Evolutionary conservation across 345 rosid species (phyloP).

Genomic region (Cochlearia excelsa): DNA sequence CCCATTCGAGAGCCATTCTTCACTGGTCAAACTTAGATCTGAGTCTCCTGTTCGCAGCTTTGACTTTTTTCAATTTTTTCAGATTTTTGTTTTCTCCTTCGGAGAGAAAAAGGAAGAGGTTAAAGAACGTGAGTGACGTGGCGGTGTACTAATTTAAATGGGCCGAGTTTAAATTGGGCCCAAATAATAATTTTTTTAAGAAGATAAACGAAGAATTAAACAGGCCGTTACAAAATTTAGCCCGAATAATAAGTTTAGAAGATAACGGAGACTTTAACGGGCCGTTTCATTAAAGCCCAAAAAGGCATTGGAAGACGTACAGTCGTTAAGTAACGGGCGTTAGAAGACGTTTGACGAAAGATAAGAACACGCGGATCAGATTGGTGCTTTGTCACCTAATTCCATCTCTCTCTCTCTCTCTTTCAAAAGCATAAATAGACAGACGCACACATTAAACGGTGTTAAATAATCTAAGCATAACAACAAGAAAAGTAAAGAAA

Average conservation of each 20-base stretch:
- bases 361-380: background rate
- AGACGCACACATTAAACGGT: conserved; percentile 20
- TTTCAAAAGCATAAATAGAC: conserved; percentile 16
- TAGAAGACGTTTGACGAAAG: background rate
- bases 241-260: conserved; percentile 1
- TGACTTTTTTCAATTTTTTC: background rate
- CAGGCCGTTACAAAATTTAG: background rate
- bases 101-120: background rate
- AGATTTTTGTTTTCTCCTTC: background rate
- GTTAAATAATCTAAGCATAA: background rate
- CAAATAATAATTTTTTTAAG: background rate
- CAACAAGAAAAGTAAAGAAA: background rate
- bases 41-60: conserved; percentile 24
- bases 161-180: background rate
- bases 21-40: conserved; percentile 27
- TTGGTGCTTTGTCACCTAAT: background rate
- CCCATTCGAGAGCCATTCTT: conserved; percentile 92
- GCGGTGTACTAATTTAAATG: conserved; percentile 4
- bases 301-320: background rate
- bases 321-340: conserved; percentile 3
- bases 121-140: conserved; percentile 30
- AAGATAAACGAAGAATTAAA: background rate
- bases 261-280: background rate
- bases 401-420: background rate
- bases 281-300: conserved; percentile 10